phyloP scores from a whole-genome alignment of 768 basidiomycete species.

The Sporobolomyces roseus region DNA sequence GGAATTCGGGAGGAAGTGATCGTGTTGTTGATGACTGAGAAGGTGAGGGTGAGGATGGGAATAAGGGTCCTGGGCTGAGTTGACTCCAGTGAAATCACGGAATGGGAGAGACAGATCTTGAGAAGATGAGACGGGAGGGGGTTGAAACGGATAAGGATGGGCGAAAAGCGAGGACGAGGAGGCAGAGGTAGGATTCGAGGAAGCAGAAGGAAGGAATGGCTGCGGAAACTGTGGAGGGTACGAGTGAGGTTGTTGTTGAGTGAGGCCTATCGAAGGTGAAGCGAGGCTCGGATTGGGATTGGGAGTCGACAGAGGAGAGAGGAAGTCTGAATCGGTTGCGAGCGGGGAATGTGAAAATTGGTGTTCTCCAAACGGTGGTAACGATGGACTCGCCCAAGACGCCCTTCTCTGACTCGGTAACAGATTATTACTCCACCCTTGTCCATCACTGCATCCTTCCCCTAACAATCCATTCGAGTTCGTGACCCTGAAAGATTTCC shows the following conservation, averaged over 20 bases:
- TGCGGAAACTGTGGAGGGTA: not conserved
- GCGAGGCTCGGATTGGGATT: not conserved
- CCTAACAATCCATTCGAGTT: not conserved
- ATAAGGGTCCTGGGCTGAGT: too few species aligned
- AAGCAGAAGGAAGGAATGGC: not conserved
- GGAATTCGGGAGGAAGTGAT: not conserved
- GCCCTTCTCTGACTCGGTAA: not conserved
- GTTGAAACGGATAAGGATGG: not conserved
- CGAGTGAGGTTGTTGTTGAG: not conserved
- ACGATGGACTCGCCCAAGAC: constrained; percentile 6
- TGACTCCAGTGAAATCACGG: constrained; percentile 10
- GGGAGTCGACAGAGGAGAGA: constrained; percentile 5
- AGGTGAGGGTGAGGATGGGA: not conserved
- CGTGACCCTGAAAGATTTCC: constrained; percentile 6
- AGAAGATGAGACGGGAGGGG: not conserved
- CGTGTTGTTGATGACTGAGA: not conserved
- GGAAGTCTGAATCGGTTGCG: not conserved
- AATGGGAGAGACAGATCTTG: constrained; percentile 10
- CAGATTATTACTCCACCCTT: not conserved
- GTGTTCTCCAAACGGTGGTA: not conserved
- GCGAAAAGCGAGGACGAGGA: not conserved
- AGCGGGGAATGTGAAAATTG: not conserved
- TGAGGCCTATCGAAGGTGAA: not conserved
- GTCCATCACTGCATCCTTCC: not conserved
- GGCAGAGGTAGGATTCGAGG: not conserved